Evolutionary conservation across 2,329 filamentous ascomycete genomes (phyloP).

Genomic region (Orbilia oligospora): DNA sequence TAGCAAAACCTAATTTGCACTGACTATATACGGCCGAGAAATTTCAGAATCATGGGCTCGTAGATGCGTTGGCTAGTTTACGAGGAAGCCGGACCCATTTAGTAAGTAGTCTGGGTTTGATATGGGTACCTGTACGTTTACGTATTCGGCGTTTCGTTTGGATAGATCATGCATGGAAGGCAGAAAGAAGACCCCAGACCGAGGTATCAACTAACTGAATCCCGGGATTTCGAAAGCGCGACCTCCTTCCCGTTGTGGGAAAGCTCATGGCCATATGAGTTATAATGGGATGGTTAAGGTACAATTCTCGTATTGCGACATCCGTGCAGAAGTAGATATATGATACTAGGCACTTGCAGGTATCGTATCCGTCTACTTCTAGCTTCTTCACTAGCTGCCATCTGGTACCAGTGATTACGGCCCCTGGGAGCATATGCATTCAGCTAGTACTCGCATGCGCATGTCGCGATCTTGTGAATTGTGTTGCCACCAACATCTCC

Average conservation of each 20-base stretch:
- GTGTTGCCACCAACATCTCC: constrained; percentile 32
- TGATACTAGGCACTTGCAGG: background rate
- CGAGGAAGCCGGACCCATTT: background rate
- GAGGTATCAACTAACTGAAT: constrained; percentile 16
- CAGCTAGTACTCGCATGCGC: background rate
- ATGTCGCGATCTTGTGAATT: constrained; percentile 9
- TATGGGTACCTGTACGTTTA: background rate
- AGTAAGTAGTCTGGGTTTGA: background rate
- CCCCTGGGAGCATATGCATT: background rate
- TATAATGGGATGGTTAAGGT: constrained; percentile 14
- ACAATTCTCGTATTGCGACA: constrained; percentile 29
- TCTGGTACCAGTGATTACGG: background rate
- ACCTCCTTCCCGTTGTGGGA: constrained; percentile 25
- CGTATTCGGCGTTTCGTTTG: background rate
- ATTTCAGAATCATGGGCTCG: background rate
- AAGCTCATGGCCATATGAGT: constrained; percentile 7
- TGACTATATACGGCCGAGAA: background rate
- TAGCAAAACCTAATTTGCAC: background rate
- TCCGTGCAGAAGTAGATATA: background rate
- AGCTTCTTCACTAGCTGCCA: background rate
- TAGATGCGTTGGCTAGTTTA: background rate
- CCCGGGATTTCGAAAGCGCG: constrained; percentile 5
- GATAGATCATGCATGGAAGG: constrained; percentile 15
- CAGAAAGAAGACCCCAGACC: constrained; percentile 18
- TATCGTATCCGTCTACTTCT: constrained; percentile 9